A percentile compares a stretch with the other conserved stretches of the same genome.
These are phyloP conservation scores for Metarhizium guizhouense DNA, from an alignment of 2,329 filamentous ascomycete species.

Conservation along the genomic window DNA sequence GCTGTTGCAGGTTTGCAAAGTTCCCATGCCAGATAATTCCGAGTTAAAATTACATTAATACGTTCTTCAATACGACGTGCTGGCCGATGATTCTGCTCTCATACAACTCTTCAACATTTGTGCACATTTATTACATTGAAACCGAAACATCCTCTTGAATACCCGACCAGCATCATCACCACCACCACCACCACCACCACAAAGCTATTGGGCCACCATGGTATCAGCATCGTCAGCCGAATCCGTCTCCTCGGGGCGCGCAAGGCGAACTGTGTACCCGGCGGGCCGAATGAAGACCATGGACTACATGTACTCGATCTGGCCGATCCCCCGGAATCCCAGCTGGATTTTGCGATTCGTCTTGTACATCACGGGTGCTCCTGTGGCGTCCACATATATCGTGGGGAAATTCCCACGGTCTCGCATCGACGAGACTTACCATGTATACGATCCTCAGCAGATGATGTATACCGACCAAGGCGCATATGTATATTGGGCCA, in stretches of 20 bases:
- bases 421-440: background rate
- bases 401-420: constrained; percentile 3
- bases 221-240: background rate
- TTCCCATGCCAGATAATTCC: background rate
- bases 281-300: background rate
- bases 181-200: background rate
- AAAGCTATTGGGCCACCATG: background rate
- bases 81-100: background rate
- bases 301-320: constrained; percentile 3
- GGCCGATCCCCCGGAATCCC: background rate
- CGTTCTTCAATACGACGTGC: background rate
- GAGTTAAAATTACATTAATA: background rate
- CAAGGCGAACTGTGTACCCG: background rate
- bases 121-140: background rate
- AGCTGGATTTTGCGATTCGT: constrained; percentile 2
- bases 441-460: background rate
- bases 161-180: background rate
- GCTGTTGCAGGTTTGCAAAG: background rate
- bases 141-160: background rate
- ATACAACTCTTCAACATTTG: background rate
- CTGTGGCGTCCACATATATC: background rate
- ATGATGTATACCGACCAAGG: background rate
- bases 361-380: background rate
- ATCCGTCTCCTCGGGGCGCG: background rate
- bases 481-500: constrained; percentile 3